These are phyloP conservation scores for Rosa rugosa DNA, from an alignment of 306 rosid species.

Conservation along the genomic window DNA sequence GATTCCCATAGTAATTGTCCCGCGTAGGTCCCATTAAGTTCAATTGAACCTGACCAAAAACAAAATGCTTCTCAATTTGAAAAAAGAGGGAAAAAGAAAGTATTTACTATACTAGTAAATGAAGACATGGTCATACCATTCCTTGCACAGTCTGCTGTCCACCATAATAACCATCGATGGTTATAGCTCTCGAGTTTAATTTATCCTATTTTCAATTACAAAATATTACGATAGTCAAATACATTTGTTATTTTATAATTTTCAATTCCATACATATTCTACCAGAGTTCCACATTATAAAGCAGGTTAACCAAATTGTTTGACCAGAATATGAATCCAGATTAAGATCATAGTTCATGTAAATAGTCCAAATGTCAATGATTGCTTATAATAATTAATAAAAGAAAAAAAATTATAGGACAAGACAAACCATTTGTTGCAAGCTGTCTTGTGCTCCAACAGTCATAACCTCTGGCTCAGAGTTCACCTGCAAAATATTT, in stretches of 20 bases:
- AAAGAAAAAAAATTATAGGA: slow-evolving; percentile 22
- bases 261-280: background rate
- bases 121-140: slow-evolving; percentile 65
- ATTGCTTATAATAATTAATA: slow-evolving; percentile 1
- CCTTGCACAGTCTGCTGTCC: slow-evolving; percentile 81
- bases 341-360: background rate
- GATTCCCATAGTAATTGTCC: slow-evolving; percentile 85
- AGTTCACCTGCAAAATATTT: slow-evolving; percentile 58
- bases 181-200: slow-evolving; percentile 71
- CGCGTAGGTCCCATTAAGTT: slow-evolving; percentile 97
- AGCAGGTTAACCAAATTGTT: background rate
- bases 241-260: background rate
- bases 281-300: background rate
- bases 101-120: slow-evolving; percentile 7
- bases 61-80: background rate
- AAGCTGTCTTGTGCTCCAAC: slow-evolving; percentile 82
- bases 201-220: slow-evolving; percentile 57
- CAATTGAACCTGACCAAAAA: slow-evolving; percentile 55
- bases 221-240: background rate
- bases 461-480: slow-evolving; percentile 72
- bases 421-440: slow-evolving; percentile 91
- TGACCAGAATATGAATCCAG: background rate
- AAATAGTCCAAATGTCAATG: background rate
- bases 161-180: slow-evolving; percentile 83
- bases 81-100: background rate